Conservation (phyloP, 805 yeast species). For the Yamadazyma paraphyllophila region DNA sequence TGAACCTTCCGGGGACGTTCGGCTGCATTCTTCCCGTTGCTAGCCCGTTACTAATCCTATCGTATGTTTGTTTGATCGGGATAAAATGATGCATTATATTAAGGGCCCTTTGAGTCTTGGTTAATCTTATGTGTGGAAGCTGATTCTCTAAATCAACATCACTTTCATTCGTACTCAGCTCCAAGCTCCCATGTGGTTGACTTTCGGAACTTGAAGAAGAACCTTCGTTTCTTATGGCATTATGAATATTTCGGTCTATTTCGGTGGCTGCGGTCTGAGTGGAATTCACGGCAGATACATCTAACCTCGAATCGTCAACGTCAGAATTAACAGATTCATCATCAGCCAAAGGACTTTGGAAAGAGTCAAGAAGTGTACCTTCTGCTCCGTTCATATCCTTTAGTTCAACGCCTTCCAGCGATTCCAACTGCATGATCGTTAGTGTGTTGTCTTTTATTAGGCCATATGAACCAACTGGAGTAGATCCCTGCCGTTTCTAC, state of each 20-base stretch:
- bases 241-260: constrained; percentile 18
- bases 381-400: constrained; percentile 1
- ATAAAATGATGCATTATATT: constrained; percentile 32
- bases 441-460: not conserved
- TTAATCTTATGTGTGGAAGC: constrained; percentile 16
- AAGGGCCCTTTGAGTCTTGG: constrained; percentile 29
- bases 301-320: constrained; percentile 1
- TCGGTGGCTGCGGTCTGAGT: constrained; percentile 9
- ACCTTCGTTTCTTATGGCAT: constrained; percentile 11
- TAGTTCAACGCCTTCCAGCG: constrained; percentile 4
- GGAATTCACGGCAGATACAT: not conserved
- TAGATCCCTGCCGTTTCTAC: not conserved
- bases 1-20: constrained; percentile 42
- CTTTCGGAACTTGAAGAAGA: constrained; percentile 2
- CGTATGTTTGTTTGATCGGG: constrained; percentile 43
- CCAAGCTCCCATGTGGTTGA: too few species aligned
- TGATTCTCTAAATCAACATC: constrained; percentile 31
- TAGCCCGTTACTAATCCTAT: constrained; percentile 40
- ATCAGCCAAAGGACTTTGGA: constrained; percentile 3
- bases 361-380: constrained; percentile 5
- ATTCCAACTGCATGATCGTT: constrained; percentile 4
- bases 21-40: constrained; percentile 43
- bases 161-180: too few species aligned
- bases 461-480: too few species aligned
- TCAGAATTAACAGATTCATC: not conserved